Base-by-base conservation (phyloP, 2,329 filamentous ascomycete genomes). In the Sporothrix inflata region DNA sequence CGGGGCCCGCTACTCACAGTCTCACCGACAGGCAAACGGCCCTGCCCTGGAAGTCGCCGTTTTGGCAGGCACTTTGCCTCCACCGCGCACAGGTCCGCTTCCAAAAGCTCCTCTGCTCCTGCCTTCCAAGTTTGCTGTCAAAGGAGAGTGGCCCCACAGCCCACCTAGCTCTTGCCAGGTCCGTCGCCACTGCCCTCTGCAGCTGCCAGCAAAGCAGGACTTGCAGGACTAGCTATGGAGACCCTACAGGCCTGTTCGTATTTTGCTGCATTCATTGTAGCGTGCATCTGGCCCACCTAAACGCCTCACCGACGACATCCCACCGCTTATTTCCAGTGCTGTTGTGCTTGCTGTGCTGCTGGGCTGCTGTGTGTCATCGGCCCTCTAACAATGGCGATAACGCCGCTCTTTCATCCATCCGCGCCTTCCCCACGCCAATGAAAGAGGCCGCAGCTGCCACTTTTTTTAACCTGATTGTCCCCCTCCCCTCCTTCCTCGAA, bases 351-450 rank as follows among this genome's bases (percentile, higher is more conserved):
- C 40, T 16, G 60, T 65, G 38, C 24, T 45, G 60, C 38, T 60
- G 30, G 21, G 55, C 38, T 30, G 5, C n/a, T 27, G 12, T 65
- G 34, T 65, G n/a, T 12, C 45, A 65, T 65, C 60, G 60, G 12
- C 38, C 40, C 21, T 21, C 60, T 40, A 21, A 27, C 60, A 42
- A 4, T 49, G 16, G 45, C 40, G 66, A 69, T 55, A 69, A 57
- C 66, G 49, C 49, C 65, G n/a, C 60, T 49, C 24, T 19, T 47
- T 65, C 27, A 47, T n/a, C 27, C 34, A 69, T 69, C 66, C 67
- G 49, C 67, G 38, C 51, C 49, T 69, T 69, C 67, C 67, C 51
- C 67, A 60, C 67, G 51, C 67, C 51, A 57, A 60, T 45, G 67
- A 47, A 51, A 57, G 24, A 14, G 51, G 34, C n/a, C 38, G 49